Base-by-base conservation (phyloP, 176 grass and related monocot species). In the Triticum timopheevii region DNA sequence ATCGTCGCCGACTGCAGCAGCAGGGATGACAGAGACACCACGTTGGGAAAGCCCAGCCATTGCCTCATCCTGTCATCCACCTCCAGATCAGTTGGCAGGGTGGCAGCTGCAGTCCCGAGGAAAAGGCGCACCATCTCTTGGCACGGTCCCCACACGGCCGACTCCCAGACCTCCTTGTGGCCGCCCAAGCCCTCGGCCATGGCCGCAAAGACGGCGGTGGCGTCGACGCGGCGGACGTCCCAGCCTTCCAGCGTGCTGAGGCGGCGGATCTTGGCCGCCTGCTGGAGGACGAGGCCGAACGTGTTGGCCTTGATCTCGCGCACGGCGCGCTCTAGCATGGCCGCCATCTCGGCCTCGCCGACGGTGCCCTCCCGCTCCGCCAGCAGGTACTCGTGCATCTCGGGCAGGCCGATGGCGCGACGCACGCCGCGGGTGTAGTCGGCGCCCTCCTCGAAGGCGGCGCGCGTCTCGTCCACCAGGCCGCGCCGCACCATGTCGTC, bases 391-490 rank as follows among this genome's bases (percentile, higher is more conserved):
- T 31, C 79, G 49, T 93, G 89, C 79, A 95, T 73, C 72, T 95
- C 94, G 7, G 89, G 91, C 4, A 95, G 66, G 2, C 94, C 89
- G 49, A 95, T 93, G 47, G 94, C 86, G 4, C 88, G 83, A 0
- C 91, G 80, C 22, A 89, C 58, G 16, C 94, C 91, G n/a, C 80
- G 85, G 7, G 73, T 87, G 89, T 95, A 95, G 84, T 95, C 91
- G 13, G 62, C 83, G 10, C 47, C 49, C 72, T 19, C 83, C 11
- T 90, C 49, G 39, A 93, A 95, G 68, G 76, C 31, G 0, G n/a
- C 82, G 64, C 91, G 82, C 5, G 86, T 89, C 87, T 95, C 94
- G 17, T 77, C 73, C 7, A 91, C 91, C 54, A 95, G 63, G 19
- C 93, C 94, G 10, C 74, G 84, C 70, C 77, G 16, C 31, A 93